Percentiles rank a stretch among this genome's conserved stretches.
Conservation (phyloP, 805 yeast species). For the Suhomyces sp. region DNA sequence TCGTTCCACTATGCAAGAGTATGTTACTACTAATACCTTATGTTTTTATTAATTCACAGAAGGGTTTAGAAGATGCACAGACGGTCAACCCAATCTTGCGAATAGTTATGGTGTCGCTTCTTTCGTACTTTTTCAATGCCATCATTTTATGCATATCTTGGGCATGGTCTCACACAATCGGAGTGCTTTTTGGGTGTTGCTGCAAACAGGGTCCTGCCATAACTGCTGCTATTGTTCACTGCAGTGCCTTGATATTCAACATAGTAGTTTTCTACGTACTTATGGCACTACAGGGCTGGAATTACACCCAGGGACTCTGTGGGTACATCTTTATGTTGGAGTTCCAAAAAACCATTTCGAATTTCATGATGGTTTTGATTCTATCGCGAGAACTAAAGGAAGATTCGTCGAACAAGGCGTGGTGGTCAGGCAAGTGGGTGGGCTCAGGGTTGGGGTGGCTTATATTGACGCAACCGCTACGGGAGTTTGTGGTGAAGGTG, state of each 20-base stretch:
- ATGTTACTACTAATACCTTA: conserved; percentile 53
- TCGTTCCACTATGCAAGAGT: neutral
- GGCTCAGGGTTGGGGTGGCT: conserved; percentile 36
- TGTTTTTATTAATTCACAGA: conserved; percentile 80
- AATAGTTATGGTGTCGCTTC: conserved; percentile 47
- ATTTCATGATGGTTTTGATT: conserved; percentile 26
- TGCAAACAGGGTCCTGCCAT: conserved; percentile 31
- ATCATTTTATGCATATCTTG: conserved; percentile 30
- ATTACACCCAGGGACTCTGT: conserved; percentile 35
- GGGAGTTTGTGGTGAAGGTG: conserved; percentile 46
- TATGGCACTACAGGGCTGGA: conserved; percentile 43
- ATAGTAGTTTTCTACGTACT: conserved; percentile 34
- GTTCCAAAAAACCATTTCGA: conserved; percentile 35
- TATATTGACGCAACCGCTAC: conserved; percentile 40
- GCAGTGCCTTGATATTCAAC: conserved; percentile 29
- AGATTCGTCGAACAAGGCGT: conserved; percentile 42
- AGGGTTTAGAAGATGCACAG: conserved; percentile 54
- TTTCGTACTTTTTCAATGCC: conserved; percentile 47
- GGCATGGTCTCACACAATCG: conserved; percentile 34
- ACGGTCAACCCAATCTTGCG: conserved; percentile 56
- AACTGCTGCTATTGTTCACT: conserved; percentile 42
- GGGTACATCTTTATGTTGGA: conserved; percentile 37
- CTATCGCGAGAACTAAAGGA: conserved; percentile 43
- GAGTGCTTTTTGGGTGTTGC: conserved; percentile 33
- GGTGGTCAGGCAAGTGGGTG: conserved; percentile 57